Evolutionary conservation across 768 basidiomycete genomes (phyloP), one percentile per base, ranked within the genome.

Genomic region (Leccinum arenicola): DNA sequence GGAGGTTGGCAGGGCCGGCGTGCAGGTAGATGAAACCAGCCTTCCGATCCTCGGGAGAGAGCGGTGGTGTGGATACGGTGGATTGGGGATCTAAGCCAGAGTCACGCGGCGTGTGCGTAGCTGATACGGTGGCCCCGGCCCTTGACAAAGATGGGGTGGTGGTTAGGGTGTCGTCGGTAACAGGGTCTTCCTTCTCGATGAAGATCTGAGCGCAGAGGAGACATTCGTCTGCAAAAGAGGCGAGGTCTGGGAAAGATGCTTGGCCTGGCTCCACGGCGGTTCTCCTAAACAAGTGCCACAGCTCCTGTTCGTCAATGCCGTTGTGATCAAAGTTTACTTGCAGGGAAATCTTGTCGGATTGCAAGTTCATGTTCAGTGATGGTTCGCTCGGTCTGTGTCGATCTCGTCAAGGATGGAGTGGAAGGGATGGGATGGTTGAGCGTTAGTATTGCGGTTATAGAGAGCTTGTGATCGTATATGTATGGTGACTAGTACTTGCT

Each of bases 1-100:
- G 55, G 31, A 48, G 1, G 50, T 64, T 68, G 33, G 65, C 60
- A 17, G 65, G 63, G 17, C 65, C 56, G 0, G 62, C 50, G 10
- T 66, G 54, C 8, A 76, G 54, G 57, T 76, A 74, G 49, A 74
- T 54, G 55, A 74, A 58, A 2, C 73, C 73, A 6, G 57, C 36
- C 2, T 14, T 57, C 10, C 2, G 25, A 10, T 27, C 6, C 5
- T 15, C 11, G 3, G 21, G 21, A 43, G 27, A 3, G 3, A 31
- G 3, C 1, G 17, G 27, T 0, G 14, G 15, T 0, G 11, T 3
- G 5, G 36, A 21, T 14, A 7, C 1, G 2, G 6, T 10, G 50
- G 52, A 17, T 43, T 31, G n/a, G 5, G 50, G 33, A 4, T 11
- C 43, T 19, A 45, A 45, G 19, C 21, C 8, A 25, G 36, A 19